Evolutionary conservation across 345 rosid species (phyloP).

Genomic region (Eucalyptus dawsonii): DNA sequence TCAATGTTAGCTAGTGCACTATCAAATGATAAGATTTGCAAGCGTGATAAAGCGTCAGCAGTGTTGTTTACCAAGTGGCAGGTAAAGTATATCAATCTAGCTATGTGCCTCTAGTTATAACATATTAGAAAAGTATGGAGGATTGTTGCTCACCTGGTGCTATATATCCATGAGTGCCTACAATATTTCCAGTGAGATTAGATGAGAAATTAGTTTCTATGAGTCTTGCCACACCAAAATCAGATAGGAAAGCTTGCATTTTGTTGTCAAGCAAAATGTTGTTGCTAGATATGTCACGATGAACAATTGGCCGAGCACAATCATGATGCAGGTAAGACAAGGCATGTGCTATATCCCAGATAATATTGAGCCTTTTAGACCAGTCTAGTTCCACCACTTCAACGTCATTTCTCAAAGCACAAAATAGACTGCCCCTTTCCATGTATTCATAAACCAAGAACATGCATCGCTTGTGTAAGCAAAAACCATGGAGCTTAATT

Average conservation of each 20-base stretch:
- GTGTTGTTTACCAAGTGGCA: neutral
- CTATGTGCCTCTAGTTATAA: neutral
- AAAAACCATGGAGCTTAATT: too few relatives aligned
- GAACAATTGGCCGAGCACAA: neutral
- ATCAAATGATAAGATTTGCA: neutral
- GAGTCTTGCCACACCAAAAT: neutral
- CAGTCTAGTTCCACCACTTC: too few relatives aligned
- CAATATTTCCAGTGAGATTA: neutral
- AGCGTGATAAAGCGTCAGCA: neutral
- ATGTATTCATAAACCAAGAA: too few relatives aligned
- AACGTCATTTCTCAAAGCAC: too few relatives aligned
- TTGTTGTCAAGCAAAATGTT: neutral
- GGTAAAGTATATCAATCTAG: neutral
- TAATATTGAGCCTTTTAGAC: too few relatives aligned
- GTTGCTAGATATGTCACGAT: slow-evolving; percentile 6
- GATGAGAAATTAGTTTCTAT: neutral
- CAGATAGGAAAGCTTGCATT: neutral
- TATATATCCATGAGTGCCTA: slow-evolving; percentile 1
- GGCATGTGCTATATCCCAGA: too few relatives aligned
- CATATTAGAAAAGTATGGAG: neutral
- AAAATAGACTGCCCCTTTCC: too few relatives aligned
- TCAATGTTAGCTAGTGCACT: neutral
- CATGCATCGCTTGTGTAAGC: too few relatives aligned
- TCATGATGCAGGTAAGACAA: slow-evolving; percentile 3
- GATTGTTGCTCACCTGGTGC: slow-evolving; percentile 5